These are phyloP conservation scores for Eucalyptus paniculata DNA, from an alignment of 345 rosid species.

Conservation along the genomic window DNA sequence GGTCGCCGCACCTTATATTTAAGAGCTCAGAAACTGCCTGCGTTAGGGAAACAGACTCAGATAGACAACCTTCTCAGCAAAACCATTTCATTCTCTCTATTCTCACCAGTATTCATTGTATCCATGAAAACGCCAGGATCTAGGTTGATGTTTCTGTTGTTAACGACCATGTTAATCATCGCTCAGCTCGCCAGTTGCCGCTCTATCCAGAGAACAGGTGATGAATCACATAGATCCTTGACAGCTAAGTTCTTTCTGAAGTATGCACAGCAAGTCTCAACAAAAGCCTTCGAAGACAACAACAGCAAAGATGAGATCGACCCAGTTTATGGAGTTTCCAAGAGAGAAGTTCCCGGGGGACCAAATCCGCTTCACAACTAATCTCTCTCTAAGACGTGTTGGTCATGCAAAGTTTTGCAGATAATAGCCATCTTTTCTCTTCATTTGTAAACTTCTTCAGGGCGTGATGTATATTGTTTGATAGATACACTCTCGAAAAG, in stretches of 20 bases:
- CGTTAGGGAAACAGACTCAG: neutral
- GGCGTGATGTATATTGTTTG: neutral
- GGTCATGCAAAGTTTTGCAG: conserved; percentile 8
- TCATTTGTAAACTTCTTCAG: neutral
- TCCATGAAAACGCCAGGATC: neutral
- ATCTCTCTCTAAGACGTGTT: neutral
- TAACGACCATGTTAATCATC: conserved; percentile 2
- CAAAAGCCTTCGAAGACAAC: neutral
- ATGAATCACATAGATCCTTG: neutral
- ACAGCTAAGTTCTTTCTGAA: neutral
- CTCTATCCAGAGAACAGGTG: neutral
- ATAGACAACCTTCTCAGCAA: neutral
- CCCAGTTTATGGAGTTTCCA: conserved; percentile 21
- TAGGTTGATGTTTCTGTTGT: neutral
- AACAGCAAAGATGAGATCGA: neutral
- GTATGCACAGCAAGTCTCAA: neutral
- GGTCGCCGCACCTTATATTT: neutral
- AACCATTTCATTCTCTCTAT: neutral
- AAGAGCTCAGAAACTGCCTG: neutral
- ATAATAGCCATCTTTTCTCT: neutral
- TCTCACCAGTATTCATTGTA: neutral
- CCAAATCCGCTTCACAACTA: conserved; percentile 58
- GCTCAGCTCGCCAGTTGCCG: conserved; percentile 6
- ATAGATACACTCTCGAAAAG: neutral
- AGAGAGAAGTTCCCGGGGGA: conserved; percentile 33